phyloP scores from a whole-genome alignment of 495 filamentous ascomycete species.

The Hypoxylon rickii region DNA sequence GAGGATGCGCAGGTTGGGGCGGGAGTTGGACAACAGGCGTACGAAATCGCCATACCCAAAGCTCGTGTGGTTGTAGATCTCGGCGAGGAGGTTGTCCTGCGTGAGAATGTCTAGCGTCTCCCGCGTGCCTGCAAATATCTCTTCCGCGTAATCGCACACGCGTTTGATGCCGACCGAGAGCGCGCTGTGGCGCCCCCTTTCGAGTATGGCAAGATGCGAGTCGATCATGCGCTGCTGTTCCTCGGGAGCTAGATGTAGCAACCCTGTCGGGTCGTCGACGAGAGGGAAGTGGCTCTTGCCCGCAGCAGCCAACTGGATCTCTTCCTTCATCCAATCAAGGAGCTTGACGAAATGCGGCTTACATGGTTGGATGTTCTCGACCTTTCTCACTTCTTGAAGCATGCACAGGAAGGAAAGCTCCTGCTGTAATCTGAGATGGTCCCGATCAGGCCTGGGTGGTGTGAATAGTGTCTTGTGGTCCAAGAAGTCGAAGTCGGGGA shows the following conservation, averaged over 20 bases:
- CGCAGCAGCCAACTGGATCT: constrained; percentile 21
- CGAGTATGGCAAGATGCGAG: constrained; percentile 14
- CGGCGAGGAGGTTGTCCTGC: constrained; percentile 35
- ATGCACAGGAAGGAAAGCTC: constrained; percentile 40
- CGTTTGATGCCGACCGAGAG: constrained; percentile 34
- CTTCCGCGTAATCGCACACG: constrained; percentile 33
- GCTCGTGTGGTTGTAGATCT: constrained; percentile 39
- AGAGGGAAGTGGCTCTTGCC: constrained; percentile 25
- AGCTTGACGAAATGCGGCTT: constrained; percentile 40
- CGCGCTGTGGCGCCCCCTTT: constrained; percentile 16
- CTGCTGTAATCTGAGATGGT: constrained; percentile 27
- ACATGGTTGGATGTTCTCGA: constrained; percentile 19
- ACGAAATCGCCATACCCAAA: constrained; percentile 35
- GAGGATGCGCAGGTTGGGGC: constrained; percentile 39
- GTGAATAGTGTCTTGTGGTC: constrained; percentile 28
- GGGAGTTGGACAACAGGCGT: constrained; percentile 30
- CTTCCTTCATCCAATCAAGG: constrained; percentile 38
- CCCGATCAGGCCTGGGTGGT: constrained; percentile 7
- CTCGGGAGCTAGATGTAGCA: constrained; percentile 7
- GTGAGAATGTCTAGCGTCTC: constrained; percentile 43
- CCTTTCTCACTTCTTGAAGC: constrained; percentile 25
- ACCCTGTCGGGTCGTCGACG: constrained; percentile 14
- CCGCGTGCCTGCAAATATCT: constrained; percentile 35
- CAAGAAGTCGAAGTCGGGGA: constrained; percentile 42
- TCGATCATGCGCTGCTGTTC: constrained; percentile 22